Base-by-base conservation (phyloP, 352 stramenopile genomes). In the Phytophthora fragariaefolia region DNA sequence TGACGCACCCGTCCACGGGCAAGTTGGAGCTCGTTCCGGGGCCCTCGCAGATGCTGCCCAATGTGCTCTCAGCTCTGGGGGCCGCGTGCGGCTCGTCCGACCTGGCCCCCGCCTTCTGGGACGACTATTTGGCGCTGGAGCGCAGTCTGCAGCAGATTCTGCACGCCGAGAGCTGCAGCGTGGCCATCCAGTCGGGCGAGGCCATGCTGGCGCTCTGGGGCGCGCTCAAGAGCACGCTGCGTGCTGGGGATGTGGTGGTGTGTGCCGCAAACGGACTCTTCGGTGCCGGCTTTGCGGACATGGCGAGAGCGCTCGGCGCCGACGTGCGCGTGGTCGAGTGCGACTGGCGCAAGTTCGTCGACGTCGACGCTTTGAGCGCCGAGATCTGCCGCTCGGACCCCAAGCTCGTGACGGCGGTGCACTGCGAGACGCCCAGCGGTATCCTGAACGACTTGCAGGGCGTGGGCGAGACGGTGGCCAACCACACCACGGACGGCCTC, bases 131-230 rank as follows among this genome's bases (percentile, higher is more conserved):
- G 27, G 66, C 64, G 40, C 58, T 87, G 20, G 76, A 83, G 54
- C 49, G 36, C 13, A 53, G 23, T 13, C 28, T 87, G 28, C 67
- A 87, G 69, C 3, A 50, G 15, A 53, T 87, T 6, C 57, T 87
- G 20, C 48, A 73, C 49, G 76, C 79, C 12, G 27, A 70, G 20
- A 69, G 71, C 8, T 73, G 63, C 58, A 72, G 61, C 22, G 66
- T 87, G 18, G 74, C 72, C 40, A 82, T 88, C 45, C 74, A 82
- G 50, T 88, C 79, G n/a, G 76, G 79, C 20, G 79, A 88, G 66
- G 79, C 76, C 47, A 88, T 88, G 79, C 57, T 82, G 47, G 65
- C 67, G 13, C 60, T 88, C 51, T 88, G 79, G 79, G 79, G 79
- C 20, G 76, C 79, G 0, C 65, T 88, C 36, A 83, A 83, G 60